Evolutionary conservation across 352 stramenopile species (phyloP).

Genomic region (Thalassiosira hispida): DNA sequence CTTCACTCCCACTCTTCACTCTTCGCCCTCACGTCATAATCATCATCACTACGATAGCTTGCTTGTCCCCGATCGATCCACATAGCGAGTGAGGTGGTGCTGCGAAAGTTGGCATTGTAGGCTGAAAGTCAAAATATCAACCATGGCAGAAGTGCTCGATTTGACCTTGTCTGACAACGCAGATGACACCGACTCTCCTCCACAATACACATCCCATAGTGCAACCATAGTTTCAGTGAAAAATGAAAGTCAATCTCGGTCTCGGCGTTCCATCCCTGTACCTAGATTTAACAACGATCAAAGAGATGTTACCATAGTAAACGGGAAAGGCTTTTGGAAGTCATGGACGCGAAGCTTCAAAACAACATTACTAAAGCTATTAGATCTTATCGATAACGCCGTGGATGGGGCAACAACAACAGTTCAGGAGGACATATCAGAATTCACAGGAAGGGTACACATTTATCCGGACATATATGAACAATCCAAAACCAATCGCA

Average conservation of each 20-base stretch:
- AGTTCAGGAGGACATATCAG: neutral
- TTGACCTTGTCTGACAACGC: neutral
- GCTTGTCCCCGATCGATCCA: too few relatives aligned
- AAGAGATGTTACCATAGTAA: constrained; percentile 11
- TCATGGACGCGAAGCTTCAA: constrained; percentile 50
- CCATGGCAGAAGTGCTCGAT: constrained; percentile 8
- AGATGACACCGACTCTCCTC: neutral
- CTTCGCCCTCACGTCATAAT: too few relatives aligned
- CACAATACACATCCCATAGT: neutral
- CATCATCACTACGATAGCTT: too few relatives aligned
- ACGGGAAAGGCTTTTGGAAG: constrained; percentile 59
- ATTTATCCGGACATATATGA: neutral
- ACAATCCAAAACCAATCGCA: neutral
- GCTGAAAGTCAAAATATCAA: too few relatives aligned
- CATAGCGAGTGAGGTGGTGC: too few relatives aligned
- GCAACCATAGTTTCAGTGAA: neutral
- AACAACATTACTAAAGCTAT: constrained; percentile 35
- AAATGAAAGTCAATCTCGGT: neutral
- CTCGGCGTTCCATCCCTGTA: neutral
- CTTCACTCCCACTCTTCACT: too few relatives aligned
- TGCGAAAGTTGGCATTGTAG: too few relatives aligned
- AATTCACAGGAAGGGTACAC: neutral
- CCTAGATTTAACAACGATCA: neutral
- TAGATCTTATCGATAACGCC: constrained; percentile 65
- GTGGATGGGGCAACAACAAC: constrained; percentile 31